Evolutionary conservation across 441 rosid species (phyloP).

Genomic region (Pelargonium australe): DNA sequence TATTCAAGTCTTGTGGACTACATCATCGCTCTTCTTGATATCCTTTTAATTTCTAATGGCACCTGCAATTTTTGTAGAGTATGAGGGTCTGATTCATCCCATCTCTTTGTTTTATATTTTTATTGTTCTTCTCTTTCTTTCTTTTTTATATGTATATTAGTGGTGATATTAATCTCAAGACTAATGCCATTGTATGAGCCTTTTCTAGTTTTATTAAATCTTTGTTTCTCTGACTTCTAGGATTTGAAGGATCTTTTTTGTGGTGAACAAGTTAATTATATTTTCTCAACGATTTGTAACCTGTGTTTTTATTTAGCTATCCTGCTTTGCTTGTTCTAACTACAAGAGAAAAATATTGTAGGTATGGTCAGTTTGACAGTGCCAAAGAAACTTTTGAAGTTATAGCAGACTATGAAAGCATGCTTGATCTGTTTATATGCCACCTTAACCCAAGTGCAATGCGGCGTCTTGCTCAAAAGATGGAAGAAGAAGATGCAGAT

Average conservation of each 20-base stretch:
- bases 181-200: neutral
- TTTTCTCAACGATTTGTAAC: neutral
- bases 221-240: neutral
- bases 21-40: neutral
- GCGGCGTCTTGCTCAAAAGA: constrained; percentile 92
- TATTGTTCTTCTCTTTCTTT: too few species aligned
- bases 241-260: neutral
- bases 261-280: neutral
- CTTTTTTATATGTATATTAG: neutral
- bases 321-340: constrained; percentile 14
- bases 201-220: neutral
- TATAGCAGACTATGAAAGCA: constrained; percentile 86
- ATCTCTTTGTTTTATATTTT: too few species aligned
- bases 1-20: neutral
- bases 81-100: neutral
- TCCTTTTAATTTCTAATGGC: neutral
- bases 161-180: neutral
- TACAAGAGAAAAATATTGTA: constrained; percentile 34
- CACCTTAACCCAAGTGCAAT: constrained; percentile 99
- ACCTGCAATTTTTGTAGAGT: neutral
- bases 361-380: constrained; percentile 90
- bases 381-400: constrained; percentile 99
- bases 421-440: constrained; percentile 94
- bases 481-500: constrained; percentile 90
- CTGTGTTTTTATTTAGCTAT: neutral